Evolutionary conservation across 164 flowering plant genomes (phyloP), one percentile per base, ranked within the genome.

Genomic region (Magnolia changhungtana): DNA sequence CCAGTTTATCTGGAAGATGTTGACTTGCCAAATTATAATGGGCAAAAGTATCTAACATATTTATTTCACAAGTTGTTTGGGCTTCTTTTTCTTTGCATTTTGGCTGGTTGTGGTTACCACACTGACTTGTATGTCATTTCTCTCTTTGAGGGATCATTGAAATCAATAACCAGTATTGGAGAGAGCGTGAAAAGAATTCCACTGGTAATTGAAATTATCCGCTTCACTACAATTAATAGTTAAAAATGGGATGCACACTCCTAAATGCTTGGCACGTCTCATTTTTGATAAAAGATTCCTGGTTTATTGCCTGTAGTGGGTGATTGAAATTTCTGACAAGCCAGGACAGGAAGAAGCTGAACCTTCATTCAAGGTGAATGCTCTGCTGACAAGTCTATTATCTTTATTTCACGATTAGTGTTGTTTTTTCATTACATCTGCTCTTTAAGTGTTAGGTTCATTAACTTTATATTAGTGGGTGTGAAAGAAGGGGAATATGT

Each of bases 301-400:
- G 49, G 13, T 78, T 75, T 67, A 21, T 81, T 77, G 23, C 51
- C 14, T 79, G 74, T 76, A 91, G 98, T 92, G 94, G 99, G 99
- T 87, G 70, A 85, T 95, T 61, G 99, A 95, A 83, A 88, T 95
- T 79, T 90, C 99, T 67, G 93, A 92, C 87, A 88, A 81, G 80
- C 98, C 98, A 4, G 94, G 98, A 58, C 72, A 81, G 69, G 87
- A 85, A 79, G 99, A 95, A 80, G 86, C 97, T 81, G 92, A 95
- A 86, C 99, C 99, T 78, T 91, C 98, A 78, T 95, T 95, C 73
- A 95, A 95, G 96, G 98, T 92, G 74, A 81, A 74, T 4, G 70
- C 45, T 49, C 58, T 64, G 24, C 19, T 65, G 11, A 49, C 51
- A 49, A 64, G 16, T 52, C 50, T 23, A 14, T 20, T 73, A 10